Base-by-base conservation (phyloP, 371 early-diverging fungal genomes). In the Mortierella sp. region DNA sequence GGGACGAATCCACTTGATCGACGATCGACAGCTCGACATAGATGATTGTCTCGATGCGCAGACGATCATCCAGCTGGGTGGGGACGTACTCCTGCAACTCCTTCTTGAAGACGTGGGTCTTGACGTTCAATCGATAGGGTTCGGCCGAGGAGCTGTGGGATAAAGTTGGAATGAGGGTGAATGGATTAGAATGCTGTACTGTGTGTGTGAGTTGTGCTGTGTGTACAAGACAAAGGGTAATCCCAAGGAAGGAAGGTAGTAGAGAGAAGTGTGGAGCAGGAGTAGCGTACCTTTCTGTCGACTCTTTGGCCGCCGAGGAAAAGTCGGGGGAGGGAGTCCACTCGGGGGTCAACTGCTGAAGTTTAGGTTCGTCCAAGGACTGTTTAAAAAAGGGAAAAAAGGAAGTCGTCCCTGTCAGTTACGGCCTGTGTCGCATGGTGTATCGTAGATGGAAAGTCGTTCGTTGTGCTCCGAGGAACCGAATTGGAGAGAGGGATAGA, bases 21-120 rank as follows among this genome's bases (percentile, higher is more conserved):
- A 82, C 74, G 34, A 82, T 74, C 53, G 82, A 82, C 66, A 82
- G 74, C 40, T 82, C 82, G 1, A 82, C 82, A 44, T 82, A 82
- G 63, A 82, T 77, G 66, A 82, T 82, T 72, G 82, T 82, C 69
- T 82, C 82, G 69, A 82, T 82, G 64, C 82, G 82, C 41, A 82
- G 82, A 74, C 82, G 82, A 50, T 82, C 82, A 40, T 82, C 82
- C 47, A 82, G 77, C 78, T 82, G 82, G 6, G 82, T 82, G 26
- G 82, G 82, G 34, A 82, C 50, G 47, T 82, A 82, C 66, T 82
- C 82, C 70, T 82, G 82, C 22, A 82, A 63, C 66, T 82, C 82
- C 72, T 82, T 82, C 63, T 82, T 82, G 69, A 82, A 82, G 61
- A 82, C 82, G 61, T 82, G 82, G 1, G 82, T 82, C 72, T 82